A percentile compares a stretch with the other conserved stretches of the same genome.
These are phyloP conservation scores for Yarrowia sp. DNA, from an alignment of 805 yeast species.

Conservation along the genomic window DNA sequence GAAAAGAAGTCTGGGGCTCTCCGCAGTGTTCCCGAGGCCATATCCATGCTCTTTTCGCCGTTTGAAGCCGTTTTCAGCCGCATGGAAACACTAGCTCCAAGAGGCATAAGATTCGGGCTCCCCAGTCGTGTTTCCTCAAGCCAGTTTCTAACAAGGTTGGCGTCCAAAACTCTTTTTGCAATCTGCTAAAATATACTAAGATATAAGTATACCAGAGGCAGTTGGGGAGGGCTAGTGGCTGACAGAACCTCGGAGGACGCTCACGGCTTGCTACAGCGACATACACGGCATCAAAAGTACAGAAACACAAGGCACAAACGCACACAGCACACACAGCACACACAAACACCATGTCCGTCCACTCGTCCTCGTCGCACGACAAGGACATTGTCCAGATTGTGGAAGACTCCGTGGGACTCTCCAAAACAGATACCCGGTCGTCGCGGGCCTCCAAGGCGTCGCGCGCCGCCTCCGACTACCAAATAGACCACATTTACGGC, in stretches of 20 bases:
- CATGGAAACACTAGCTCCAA: too few species aligned
- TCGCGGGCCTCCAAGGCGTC: constrained; percentile 1
- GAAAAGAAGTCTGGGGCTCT: background rate
- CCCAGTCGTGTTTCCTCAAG: background rate
- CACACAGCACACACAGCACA: background rate
- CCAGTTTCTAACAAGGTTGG: constrained; percentile 15
- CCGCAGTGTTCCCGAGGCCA: too few species aligned
- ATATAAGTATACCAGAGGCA: background rate
- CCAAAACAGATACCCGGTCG: constrained; percentile 19
- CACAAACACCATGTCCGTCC: background rate
- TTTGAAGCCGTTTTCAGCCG: background rate
- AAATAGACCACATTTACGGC: constrained; percentile 44
- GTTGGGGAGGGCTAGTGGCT: background rate
- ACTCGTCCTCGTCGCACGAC: constrained; percentile 8
- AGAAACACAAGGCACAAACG: background rate
- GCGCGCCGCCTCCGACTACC: constrained; percentile 28
- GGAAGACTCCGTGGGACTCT: constrained; percentile 17
- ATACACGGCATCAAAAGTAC: too few species aligned
- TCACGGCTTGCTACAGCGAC: too few species aligned
- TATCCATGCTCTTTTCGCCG: too few species aligned
- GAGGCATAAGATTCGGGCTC: too few species aligned
- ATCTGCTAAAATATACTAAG: constrained; percentile 10
- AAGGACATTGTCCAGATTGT: constrained; percentile 22
- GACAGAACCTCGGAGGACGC: too few species aligned
- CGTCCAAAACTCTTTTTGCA: background rate